Evolutionary conservation across 2,329 filamentous ascomycete genomes (phyloP), one percentile per base, ranked within the genome.

Genomic region (Monosporascus sp.): DNA sequence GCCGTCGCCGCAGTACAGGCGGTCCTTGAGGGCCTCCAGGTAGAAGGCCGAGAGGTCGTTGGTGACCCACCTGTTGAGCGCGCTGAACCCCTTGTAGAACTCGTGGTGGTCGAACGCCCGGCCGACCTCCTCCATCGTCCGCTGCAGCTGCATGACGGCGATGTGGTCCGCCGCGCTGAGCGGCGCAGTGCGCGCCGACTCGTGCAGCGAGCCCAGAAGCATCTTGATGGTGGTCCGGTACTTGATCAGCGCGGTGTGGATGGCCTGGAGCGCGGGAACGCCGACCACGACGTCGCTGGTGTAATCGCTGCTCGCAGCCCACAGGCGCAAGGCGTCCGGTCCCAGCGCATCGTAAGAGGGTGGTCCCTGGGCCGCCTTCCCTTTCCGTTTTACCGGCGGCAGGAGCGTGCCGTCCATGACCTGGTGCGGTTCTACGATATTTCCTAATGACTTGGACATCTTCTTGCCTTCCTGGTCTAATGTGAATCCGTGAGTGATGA

Each of bases 371-470:
- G 70, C 71, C n/a, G 65, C 58, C 59, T 86, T 86, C 46, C 74
- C 74, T 63, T 83, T 86, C 44, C 72, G 71, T 65, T 88, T 89
- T 38, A 86, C 65, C 0, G 86, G 84, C 6, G 88, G 88, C 15
- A 95, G 72, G 11, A 96, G 75, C 3, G 85, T 84, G 6, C 93
- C 93, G 50, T 90, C 83, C 76, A 97, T 94, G 59, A 99, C 91
- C 57, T 96, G 79, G 6, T 82, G 76, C 0, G 93, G 92, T 0
- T 83, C 80, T 52, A 97, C 84, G 27, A 89, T 86, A 65, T 99
- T 99, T 17, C 94, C 94, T 1, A 97, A 74, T 0, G 91, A 97
- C 70, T 99, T 99, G 67, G 92, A 97, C 94, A 99, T 99, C 70
- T 99, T 99, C 67, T 89, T 90, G n/a, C 92, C 92, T 37, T 88